Conservation (phyloP, 331 rosid species). For the Dryas integrifolia region DNA sequence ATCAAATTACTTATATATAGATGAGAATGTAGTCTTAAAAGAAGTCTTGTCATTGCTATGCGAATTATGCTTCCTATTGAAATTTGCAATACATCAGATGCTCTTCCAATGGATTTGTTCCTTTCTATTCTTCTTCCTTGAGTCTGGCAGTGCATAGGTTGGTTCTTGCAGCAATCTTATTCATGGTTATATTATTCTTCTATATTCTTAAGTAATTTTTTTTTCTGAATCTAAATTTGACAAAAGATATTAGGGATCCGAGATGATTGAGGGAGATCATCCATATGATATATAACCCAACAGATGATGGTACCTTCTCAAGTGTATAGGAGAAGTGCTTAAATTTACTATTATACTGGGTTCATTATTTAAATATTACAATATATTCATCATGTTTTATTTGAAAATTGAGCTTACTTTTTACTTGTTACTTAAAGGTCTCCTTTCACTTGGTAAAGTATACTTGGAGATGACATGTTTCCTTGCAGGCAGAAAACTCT, state of each 20-base stretch:
- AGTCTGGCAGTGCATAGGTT: conserved; percentile 1
- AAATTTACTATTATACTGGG: not conserved
- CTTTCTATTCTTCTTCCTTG: not conserved
- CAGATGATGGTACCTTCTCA: not conserved
- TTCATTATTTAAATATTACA: not conserved
- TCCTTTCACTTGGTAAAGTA: conserved; percentile 4
- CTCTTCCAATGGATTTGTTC: not conserved
- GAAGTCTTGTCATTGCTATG: not conserved
- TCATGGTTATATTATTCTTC: not conserved
- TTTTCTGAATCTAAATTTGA: not conserved
- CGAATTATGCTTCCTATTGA: not conserved
- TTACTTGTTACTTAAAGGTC: not conserved
- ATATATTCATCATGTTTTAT: not conserved
- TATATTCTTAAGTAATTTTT: not conserved
- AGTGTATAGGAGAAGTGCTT: not conserved
- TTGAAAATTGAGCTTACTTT: not conserved
- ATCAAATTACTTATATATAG: not conserved
- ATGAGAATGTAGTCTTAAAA: not conserved
- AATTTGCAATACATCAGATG: not conserved
- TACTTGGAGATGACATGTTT: conserved; percentile 15
- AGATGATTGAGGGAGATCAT: not conserved
- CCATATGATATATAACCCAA: not conserved
- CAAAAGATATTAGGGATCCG: not conserved
- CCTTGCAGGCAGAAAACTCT: conserved; percentile 67
- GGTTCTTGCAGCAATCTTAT: conserved; percentile 2